phyloP scores from a whole-genome alignment of 192 early-diverging fungal genomes.

The Spinellus fusiger region DNA sequence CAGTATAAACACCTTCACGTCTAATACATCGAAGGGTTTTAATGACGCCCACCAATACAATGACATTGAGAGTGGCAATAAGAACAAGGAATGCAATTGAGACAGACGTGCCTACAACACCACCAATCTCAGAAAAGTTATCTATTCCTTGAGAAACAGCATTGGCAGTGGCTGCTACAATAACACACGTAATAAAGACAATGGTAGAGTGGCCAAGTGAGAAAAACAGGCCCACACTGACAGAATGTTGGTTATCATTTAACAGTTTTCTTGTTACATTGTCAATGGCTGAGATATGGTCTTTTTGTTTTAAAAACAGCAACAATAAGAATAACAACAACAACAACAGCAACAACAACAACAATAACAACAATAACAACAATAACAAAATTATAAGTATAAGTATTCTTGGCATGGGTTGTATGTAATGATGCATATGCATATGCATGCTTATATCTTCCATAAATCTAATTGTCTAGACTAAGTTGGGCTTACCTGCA shows the following conservation, averaged over 20 bases:
- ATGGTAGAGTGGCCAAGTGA: constrained; percentile 69
- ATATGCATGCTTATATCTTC: background rate
- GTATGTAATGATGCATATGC: too few relatives aligned
- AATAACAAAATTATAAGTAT: background rate
- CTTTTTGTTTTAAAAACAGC: constrained; percentile 16
- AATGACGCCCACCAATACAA: constrained; percentile 36
- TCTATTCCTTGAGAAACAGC: constrained; percentile 37
- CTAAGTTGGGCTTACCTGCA: constrained; percentile 25
- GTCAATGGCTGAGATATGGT: constrained; percentile 71
- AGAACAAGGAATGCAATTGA: constrained; percentile 53
- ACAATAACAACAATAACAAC: too few relatives aligned
- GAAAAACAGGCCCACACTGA: constrained; percentile 63
- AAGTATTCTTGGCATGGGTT: too few relatives aligned
- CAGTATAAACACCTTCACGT: constrained; percentile 26
- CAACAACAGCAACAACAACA: background rate
- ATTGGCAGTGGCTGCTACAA: constrained; percentile 39
- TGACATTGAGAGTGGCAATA: constrained; percentile 49
- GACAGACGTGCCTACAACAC: constrained; percentile 55
- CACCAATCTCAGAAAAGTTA: constrained; percentile 38
- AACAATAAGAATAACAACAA: background rate
- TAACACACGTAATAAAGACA: constrained; percentile 45
- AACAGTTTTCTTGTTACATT: constrained; percentile 64
- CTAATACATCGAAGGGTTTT: constrained; percentile 30
- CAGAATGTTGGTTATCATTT: constrained; percentile 33
- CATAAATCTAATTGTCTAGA: background rate